Base-by-base conservation (phyloP, 1,284 basidiomycete species). In the Quambalaria eucalypti region DNA sequence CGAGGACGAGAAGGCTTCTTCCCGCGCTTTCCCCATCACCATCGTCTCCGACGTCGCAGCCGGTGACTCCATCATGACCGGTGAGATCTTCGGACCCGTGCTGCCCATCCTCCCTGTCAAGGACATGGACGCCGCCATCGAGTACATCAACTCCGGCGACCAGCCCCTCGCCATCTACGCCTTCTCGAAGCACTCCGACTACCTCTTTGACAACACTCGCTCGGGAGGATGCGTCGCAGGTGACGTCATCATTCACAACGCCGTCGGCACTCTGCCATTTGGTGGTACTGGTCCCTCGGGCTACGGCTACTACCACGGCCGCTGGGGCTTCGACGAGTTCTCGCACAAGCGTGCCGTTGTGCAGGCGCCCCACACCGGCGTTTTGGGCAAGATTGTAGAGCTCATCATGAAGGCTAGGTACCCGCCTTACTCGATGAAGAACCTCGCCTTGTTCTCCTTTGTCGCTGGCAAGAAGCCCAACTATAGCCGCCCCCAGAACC, bases 91-190 rank as follows among this genome's bases (percentile, higher is more conserved):
- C 69, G 86, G 84, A 0, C 85, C 86, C 0, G 72, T 87, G 6
- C 78, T 93, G 21, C 85, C 88, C 5, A 81, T 95, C 51, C 79
- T 93, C 0, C 82, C 87, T 0, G 84, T 91, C 19, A 81, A 82
- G 52, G 53, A 63, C 38, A 52, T 71, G 36, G 53, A 67, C 46
- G 58, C 64, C 12, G 73, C 69, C 1, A 62, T 76, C 28, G 57
- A 67, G 31, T 75, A 74, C 42, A 69, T 77, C 62, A 75, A 77
- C 59, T 60, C 60, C 19, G 67, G 85, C 46, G 86, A 87, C 54
- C 83, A 88, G 61, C 87, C 88, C 2, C 80, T 90, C 6, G 82
- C 84, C 0, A 76, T 90, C 10, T 89, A 90, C 66, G 82, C 87
- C 30, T 90, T 90, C 77, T 81, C 85, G 65, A 65, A 79, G 1